Evolutionary conservation across 192 early-diverging fungal genomes (phyloP).

Genomic region (Coemansia sp.): DNA sequence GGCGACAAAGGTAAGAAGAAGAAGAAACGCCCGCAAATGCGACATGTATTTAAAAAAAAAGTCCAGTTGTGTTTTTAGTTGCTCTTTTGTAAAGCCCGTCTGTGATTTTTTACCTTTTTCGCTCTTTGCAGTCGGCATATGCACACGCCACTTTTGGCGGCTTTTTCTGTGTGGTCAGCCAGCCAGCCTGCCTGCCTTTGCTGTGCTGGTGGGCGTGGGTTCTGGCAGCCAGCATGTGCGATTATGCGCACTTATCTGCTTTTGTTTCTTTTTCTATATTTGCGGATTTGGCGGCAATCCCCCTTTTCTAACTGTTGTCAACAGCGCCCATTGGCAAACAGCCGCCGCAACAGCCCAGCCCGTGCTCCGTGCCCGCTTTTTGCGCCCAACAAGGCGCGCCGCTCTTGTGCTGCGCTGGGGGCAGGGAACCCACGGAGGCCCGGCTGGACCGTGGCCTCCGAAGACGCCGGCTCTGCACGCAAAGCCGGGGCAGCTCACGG

Average conservation of each 20-base stretch:
- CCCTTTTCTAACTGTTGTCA: not conserved
- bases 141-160: slow-evolving; percentile 11
- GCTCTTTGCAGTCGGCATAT: not conserved
- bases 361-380: not conserved
- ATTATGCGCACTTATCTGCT: slow-evolving; percentile 3
- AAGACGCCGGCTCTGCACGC: not conserved
- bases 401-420: not conserved
- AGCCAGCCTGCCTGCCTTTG: no score
- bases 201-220: no score
- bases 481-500: not conserved
- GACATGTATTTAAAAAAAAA: no score
- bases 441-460: not conserved
- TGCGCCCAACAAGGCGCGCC: not conserved
- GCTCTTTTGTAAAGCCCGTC: not conserved
- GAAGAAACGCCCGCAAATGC: no score
- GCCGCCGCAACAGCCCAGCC: not conserved
- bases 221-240: no score
- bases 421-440: no score
- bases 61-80: no score
- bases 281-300: slow-evolving; percentile 6
- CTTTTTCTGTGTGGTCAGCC: no score
- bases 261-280: not conserved
- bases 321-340: not conserved
- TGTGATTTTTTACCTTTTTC: not conserved
- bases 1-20: slow-evolving; percentile 9